These are phyloP conservation scores for Erigeron canadensis DNA, from an alignment of 129 eudicot species.

Conservation along the genomic window DNA sequence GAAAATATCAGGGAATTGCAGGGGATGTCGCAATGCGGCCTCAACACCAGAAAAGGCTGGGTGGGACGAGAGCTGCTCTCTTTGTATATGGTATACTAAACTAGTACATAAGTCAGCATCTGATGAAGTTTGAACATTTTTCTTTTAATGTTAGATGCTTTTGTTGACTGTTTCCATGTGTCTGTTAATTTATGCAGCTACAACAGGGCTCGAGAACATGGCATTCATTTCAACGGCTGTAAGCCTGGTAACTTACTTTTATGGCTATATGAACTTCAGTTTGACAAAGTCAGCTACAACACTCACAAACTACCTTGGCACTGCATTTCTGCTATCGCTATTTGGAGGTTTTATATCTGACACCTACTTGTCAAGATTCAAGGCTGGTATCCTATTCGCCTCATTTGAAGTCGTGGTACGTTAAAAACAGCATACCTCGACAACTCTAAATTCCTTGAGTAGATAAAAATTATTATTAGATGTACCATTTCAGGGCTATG, in stretches of 20 bases:
- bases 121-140: background rate
- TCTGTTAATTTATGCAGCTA: slow-evolving; percentile 42
- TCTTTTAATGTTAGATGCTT: background rate
- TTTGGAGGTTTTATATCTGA: slow-evolving; percentile 79
- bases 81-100: slow-evolving; percentile 54
- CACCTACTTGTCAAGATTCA: slow-evolving; percentile 81
- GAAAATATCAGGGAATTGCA: slow-evolving; percentile 36
- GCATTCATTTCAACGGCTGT: slow-evolving; percentile 57
- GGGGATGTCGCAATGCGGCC: slow-evolving; percentile 36
- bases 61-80: slow-evolving; percentile 62
- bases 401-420: slow-evolving; percentile 64
- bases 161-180: slow-evolving; percentile 11
- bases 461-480: background rate
- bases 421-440: slow-evolving; percentile 1
- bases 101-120: slow-evolving; percentile 7
- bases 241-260: slow-evolving; percentile 70
- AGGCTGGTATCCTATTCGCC: slow-evolving; percentile 55
- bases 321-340: slow-evolving; percentile 60
- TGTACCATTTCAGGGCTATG: slow-evolving; percentile 55
- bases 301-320: slow-evolving; percentile 71
- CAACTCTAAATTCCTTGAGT: background rate
- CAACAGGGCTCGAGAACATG: slow-evolving; percentile 65
- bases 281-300: slow-evolving; percentile 75
- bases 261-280: slow-evolving; percentile 78
- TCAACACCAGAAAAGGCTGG: slow-evolving; percentile 34